phyloP scores from a whole-genome alignment of 331 rosid species.

The Telfairia occidentalis region DNA sequence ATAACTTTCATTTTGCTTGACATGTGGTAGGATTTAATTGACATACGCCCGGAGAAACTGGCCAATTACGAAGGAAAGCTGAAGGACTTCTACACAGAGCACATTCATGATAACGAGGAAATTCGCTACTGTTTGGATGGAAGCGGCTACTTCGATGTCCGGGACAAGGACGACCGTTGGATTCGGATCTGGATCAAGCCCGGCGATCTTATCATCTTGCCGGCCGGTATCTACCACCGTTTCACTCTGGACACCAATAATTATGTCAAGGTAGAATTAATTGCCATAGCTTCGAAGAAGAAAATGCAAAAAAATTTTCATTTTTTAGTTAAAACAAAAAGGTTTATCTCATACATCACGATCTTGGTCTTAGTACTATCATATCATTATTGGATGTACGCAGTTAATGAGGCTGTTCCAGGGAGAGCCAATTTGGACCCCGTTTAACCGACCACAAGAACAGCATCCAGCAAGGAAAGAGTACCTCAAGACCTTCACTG shows the following conservation, averaged over 20 bases:
- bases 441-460: slow-evolving; percentile 82
- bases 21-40: slow-evolving; percentile 55
- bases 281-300: not conserved
- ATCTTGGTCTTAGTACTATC: not conserved
- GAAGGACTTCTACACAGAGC: slow-evolving; percentile 86
- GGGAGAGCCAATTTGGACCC: slow-evolving; percentile 91
- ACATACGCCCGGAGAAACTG: slow-evolving; percentile 66
- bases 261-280: slow-evolving; percentile 49
- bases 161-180: slow-evolving; percentile 75
- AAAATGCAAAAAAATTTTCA: not conserved
- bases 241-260: slow-evolving; percentile 74
- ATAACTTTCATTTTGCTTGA: not conserved
- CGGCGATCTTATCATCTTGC: slow-evolving; percentile 83
- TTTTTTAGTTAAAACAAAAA: not conserved
- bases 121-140: slow-evolving; percentile 85
- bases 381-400: not conserved
- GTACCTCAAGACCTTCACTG: slow-evolving; percentile 30
- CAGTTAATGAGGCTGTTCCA: slow-evolving; percentile 79
- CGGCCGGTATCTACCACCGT: slow-evolving; percentile 90
- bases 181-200: slow-evolving; percentile 76
- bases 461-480: slow-evolving; percentile 74
- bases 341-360: not conserved
- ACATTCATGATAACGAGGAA: slow-evolving; percentile 87
- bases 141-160: slow-evolving; percentile 75
- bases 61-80: slow-evolving; percentile 64